Conservation (phyloP, 805 yeast species). For the Schwanniomyces vanrijiae region DNA sequence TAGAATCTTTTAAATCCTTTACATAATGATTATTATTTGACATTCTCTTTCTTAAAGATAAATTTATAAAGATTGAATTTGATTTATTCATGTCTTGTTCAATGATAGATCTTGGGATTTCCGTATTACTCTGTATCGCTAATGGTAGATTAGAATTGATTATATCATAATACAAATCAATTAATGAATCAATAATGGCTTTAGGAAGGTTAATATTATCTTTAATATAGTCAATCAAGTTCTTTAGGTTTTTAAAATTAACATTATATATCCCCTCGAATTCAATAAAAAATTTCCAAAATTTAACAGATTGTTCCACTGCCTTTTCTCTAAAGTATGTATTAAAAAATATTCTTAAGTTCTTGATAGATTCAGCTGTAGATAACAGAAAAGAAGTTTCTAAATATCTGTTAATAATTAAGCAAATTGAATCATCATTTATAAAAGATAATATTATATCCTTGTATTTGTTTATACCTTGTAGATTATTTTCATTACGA, state of each 20-base stretch:
- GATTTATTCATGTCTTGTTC: constrained; percentile 21
- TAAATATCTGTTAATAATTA: constrained; percentile 23
- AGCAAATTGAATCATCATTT: constrained; percentile 41
- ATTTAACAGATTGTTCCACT: constrained; percentile 42
- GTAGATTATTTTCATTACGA: constrained; percentile 3
- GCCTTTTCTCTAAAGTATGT: constrained; percentile 22
- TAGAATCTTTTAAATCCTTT: constrained; percentile 12
- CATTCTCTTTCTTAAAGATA: constrained; percentile 20
- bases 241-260: constrained; percentile 45
- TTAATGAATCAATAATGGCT: constrained; percentile 38
- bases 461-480: constrained; percentile 10
- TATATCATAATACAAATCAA: constrained; percentile 18
- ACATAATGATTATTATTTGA: constrained; percentile 19
- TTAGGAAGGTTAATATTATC: constrained; percentile 49
- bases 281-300: constrained; percentile 59
- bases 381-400: neutral
- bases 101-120: constrained; percentile 13
- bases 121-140: constrained; percentile 4
- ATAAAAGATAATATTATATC: constrained; percentile 28
- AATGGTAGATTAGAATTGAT: constrained; percentile 13
- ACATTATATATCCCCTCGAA: constrained; percentile 45
- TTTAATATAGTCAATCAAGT: constrained; percentile 46
- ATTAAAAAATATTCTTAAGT: constrained; percentile 29
- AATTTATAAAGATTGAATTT: constrained; percentile 26
- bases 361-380: neutral